A percentile compares a stretch with the other conserved stretches of the same genome.
Conservation (phyloP, 371 early-diverging fungal species). For the Capillidium rhysosporum region DNA sequence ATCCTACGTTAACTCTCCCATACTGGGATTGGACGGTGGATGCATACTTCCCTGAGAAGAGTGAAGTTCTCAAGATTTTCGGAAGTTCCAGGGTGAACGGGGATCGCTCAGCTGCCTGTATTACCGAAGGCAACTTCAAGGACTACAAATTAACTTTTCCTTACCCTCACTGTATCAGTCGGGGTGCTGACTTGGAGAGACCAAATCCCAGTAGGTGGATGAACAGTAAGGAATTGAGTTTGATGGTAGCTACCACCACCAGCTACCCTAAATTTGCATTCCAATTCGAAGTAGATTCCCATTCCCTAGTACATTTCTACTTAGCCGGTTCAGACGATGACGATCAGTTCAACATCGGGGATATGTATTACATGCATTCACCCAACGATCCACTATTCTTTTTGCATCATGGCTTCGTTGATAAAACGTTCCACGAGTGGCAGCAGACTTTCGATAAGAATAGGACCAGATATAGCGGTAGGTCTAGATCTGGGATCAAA, state of each 20-base stretch:
- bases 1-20: constrained; percentile 1
- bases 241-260: not conserved
- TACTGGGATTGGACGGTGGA: constrained; percentile 8
- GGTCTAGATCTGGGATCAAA: not conserved
- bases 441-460: constrained; percentile 7
- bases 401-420: constrained; percentile 26
- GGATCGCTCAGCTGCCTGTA: not conserved
- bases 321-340: not conserved
- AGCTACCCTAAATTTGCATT: not conserved
- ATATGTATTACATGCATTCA: constrained; percentile 17
- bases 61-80: constrained; percentile 2
- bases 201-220: not conserved
- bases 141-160: not conserved
- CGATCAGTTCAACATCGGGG: constrained; percentile 13
- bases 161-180: not conserved
- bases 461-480: not conserved
- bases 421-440: constrained; percentile 24
- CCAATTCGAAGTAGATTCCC: not conserved
- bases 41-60: constrained; percentile 4
- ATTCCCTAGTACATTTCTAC: not conserved
- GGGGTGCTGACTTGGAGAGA: not conserved
- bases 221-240: not conserved
- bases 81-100: constrained; percentile 7
- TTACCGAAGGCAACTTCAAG: not conserved
- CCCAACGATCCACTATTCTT: constrained; percentile 26